Evolutionary conservation across 805 yeast species (phyloP).

Genomic region (Scheffersomyces spartinae): DNA sequence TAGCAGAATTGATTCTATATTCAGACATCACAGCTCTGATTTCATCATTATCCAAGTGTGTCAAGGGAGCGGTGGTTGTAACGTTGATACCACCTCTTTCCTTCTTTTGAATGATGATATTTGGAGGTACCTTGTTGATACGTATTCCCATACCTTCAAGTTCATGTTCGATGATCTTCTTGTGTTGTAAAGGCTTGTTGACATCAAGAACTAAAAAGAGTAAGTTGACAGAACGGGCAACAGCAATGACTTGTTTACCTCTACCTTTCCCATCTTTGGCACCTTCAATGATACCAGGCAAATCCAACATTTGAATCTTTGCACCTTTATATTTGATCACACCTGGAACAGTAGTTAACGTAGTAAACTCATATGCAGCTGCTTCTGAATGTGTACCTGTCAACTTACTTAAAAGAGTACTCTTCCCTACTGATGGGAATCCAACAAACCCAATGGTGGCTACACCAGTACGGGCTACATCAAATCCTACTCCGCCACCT

Average conservation of each 20-base stretch:
- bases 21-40: slow-evolving; percentile 94
- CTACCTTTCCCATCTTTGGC: slow-evolving; percentile 89
- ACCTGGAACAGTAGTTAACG: slow-evolving; percentile 96
- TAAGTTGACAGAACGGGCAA: slow-evolving; percentile 93
- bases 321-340: slow-evolving; percentile 94
- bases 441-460: slow-evolving; percentile 98
- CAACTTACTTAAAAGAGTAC: slow-evolving; percentile 73
- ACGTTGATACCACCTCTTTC: slow-evolving; percentile 94
- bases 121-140: slow-evolving; percentile 85
- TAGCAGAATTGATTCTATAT: slow-evolving; percentile 91
- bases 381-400: slow-evolving; percentile 97
- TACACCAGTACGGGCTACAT: slow-evolving; percentile 97
- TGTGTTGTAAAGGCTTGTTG: slow-evolving; percentile 90
- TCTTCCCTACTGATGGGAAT: slow-evolving; percentile 91
- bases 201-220: slow-evolving; percentile 92
- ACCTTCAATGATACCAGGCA: slow-evolving; percentile 86
- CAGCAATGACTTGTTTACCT: slow-evolving; percentile 96
- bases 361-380: slow-evolving; percentile 97
- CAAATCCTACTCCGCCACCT: slow-evolving; percentile 89
- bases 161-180: slow-evolving; percentile 87
- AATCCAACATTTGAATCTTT: slow-evolving; percentile 88
- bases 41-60: slow-evolving; percentile 86
- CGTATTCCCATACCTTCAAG: slow-evolving; percentile 96
- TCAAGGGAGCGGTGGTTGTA: slow-evolving; percentile 86
- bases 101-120: slow-evolving; percentile 81